A percentile compares a stretch with the other conserved stretches of the same genome.
Conservation (phyloP, 139 green algal genomes). For the Raphidocelis subcapitata region DNA sequence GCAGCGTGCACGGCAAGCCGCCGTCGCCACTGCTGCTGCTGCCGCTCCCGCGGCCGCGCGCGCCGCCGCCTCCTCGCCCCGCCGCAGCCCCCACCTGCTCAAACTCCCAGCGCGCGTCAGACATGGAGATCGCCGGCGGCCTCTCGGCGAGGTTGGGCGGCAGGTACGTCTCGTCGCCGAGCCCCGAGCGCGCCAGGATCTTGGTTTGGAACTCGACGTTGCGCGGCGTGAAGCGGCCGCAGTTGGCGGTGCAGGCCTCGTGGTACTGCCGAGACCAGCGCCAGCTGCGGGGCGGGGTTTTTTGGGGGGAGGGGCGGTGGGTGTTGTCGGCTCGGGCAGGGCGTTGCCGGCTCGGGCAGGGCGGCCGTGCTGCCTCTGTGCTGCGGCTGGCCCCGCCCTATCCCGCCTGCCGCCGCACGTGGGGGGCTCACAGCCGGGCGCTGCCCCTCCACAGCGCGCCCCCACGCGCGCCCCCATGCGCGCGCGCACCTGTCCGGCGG, state of each 20-base stretch:
- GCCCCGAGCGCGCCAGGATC: constrained; percentile 81
- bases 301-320: no score
- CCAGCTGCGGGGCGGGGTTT: no score
- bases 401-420: no score
- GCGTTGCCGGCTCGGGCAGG: no score
- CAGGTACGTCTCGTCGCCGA: constrained; percentile 93
- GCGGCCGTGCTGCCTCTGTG: no score
- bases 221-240: constrained; percentile 62
- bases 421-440: no score
- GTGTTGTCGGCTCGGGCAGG: no score
- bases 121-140: constrained; percentile 66
- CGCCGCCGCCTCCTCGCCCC: not conserved
- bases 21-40: not conserved
- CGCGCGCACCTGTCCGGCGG: constrained; percentile 55
- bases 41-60: not conserved
- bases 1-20: not conserved
- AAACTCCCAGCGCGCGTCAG: constrained; percentile 80
- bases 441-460: no score
- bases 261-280: no score
- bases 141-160: constrained; percentile 50
- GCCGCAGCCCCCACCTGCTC: constrained; percentile 67
- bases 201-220: constrained; percentile 91
- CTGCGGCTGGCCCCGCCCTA: no score
- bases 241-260: no score
- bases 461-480: no score